Evolutionary conservation across 1,284 basidiomycete species (phyloP), one percentile per base, ranked within the genome.

Genomic region (Apiotrichum sp.): DNA sequence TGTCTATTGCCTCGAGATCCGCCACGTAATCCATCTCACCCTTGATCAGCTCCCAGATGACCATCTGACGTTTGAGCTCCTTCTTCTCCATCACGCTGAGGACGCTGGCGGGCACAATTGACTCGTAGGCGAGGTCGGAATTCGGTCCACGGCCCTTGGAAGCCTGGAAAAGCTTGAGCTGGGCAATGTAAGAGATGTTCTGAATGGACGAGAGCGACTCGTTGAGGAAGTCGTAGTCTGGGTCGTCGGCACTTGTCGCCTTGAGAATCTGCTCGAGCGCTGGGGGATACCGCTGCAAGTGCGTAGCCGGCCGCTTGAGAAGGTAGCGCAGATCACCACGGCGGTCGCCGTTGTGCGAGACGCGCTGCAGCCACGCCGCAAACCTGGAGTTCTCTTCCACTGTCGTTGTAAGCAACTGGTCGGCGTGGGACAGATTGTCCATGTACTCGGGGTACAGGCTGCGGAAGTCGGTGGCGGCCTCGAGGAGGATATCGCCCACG

Each of bases 1-100:
- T 81, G 59, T 91, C 87, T 55, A 98, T 87, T 53, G 88, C 86
- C 69, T 93, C 88, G 33, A 99, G 77, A 79, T 99, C 96, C 56
- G 86, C 86, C 10, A 96, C 88, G 71, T 97, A 98, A 51, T 86
- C 84, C 86, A 95, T 93, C 77, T 99, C 95, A 56, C 88, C 89
- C 68, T 93, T 88, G 69, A 98, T 95, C 48, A 98, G 78, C 76
- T 98, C 95, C 67, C 93, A 95, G 49, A 98, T 93, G 63, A 89
- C 84, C 89, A 87, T 85, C 73, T 98, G 95, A 16, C 92, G 83
- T 72, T 88, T 88, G 29, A 84, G 78, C 72, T 96, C 91, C 49
- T 86, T 81, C 71, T 87, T 87, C 11, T 83, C 80, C 60, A 97
- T 80, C 1, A 68, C 74, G 53, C 82, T 81, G 49, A 83, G 78